Percentiles rank a stretch among this genome's conserved stretches.
These are phyloP conservation scores for Trichoderma atrobrunneum DNA, from an alignment of 2,329 filamentous ascomycete species.

Conservation along the genomic window DNA sequence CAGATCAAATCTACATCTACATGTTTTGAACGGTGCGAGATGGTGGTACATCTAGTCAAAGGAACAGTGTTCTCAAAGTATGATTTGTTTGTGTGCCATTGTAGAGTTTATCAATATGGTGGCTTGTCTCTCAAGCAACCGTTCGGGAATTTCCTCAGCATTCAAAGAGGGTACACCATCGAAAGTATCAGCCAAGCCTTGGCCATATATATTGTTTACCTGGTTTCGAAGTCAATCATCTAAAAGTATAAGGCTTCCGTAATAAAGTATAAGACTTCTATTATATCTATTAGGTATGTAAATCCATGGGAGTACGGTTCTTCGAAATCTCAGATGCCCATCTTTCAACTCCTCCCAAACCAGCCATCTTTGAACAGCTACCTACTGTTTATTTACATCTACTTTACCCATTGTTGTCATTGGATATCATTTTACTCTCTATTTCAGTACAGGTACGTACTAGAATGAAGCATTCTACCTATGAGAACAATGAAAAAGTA, in stretches of 20 bases:
- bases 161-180: background rate
- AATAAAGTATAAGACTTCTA: background rate
- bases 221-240: background rate
- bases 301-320: background rate
- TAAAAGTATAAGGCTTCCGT: background rate
- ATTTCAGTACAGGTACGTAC: background rate
- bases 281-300: background rate
- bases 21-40: background rate
- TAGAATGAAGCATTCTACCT: background rate
- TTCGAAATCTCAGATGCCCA: background rate
- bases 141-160: background rate
- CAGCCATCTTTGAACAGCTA: background rate
- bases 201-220: background rate
- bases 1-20: background rate
- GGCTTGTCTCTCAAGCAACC: background rate
- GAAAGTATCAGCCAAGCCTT: background rate
- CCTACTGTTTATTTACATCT: background rate
- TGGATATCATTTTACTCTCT: background rate
- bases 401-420: background rate
- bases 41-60: background rate
- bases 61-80: background rate
- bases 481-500: background rate
- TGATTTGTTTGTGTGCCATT: background rate
- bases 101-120: background rate
- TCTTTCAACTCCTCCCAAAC: background rate